Conservation (phyloP, 768 basidiomycete species). For the Macrolepiota dolichaula region DNA sequence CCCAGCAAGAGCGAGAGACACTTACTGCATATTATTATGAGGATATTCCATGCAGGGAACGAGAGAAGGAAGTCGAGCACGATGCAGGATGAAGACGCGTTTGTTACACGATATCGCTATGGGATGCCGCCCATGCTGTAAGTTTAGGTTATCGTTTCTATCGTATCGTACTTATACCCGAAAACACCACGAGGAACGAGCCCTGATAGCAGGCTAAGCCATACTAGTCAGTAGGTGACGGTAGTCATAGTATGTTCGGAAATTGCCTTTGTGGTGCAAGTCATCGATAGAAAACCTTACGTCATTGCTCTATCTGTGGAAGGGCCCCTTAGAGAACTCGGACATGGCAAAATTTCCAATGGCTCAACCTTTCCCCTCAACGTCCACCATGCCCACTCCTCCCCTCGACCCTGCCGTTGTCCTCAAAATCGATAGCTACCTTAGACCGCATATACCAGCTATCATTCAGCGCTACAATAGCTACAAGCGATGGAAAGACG, state of each 20-base stretch:
- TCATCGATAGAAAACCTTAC: conserved; percentile 3
- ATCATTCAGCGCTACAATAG: conserved; percentile 67
- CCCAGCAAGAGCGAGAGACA: too few species aligned
- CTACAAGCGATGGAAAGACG: conserved; percentile 74
- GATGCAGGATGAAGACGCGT: too few species aligned
- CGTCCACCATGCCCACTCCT: conserved; percentile 34
- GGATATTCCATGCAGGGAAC: too few species aligned
- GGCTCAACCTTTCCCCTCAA: conserved; percentile 4
- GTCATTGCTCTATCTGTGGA: conserved; percentile 3
- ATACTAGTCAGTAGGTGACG: neutral
- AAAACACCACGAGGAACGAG: neutral
- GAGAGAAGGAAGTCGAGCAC: too few species aligned
- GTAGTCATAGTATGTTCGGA: neutral
- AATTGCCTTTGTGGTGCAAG: neutral
- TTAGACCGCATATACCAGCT: conserved; percentile 67
- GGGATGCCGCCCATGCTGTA: neutral
- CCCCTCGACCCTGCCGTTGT: conserved; percentile 57
- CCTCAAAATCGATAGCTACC: conserved; percentile 65
- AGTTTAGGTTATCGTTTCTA: neutral
- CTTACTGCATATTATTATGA: too few species aligned
- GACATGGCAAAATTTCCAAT: neutral
- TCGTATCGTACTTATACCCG: neutral
- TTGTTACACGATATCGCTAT: too few species aligned
- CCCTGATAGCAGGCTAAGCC: neutral
- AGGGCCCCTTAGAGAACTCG: neutral